A percentile compares a stretch with the other conserved stretches of the same genome.
Evolutionary conservation across 1,284 basidiomycete species (phyloP).

Genomic region (Sporisorium graminicola): DNA sequence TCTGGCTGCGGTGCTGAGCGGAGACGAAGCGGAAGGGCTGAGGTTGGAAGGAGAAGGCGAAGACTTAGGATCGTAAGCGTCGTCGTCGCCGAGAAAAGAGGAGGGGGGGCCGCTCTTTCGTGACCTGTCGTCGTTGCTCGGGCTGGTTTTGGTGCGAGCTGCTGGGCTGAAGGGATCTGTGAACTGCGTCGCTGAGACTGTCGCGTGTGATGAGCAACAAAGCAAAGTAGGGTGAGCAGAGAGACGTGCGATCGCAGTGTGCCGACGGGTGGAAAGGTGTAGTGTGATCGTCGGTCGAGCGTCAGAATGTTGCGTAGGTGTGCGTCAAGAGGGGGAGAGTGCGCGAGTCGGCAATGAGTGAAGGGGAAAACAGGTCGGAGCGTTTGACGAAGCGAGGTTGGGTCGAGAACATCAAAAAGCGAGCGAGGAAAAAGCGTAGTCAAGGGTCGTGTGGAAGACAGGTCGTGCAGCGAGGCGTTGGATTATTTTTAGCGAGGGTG

Average conservation of each 20-base stretch:
- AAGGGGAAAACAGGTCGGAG: not conserved
- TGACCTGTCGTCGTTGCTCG: conserved; percentile 16
- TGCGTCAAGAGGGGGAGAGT: not conserved
- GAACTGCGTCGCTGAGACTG: conserved; percentile 47
- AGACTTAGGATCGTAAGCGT: conserved; percentile 45
- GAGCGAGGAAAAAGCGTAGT: not conserved
- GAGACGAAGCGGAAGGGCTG: conserved; percentile 37
- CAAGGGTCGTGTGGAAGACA: conserved; percentile 8
- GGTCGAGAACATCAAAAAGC: conserved; percentile 1
- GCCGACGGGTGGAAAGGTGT: not conserved
- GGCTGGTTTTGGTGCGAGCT: conserved; percentile 31
- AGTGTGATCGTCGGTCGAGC: not conserved
- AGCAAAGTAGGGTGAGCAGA: not conserved
- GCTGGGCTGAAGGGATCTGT: conserved; percentile 46
- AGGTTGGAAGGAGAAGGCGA: conserved; percentile 31
- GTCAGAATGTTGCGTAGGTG: not conserved
- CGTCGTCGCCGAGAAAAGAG: conserved; percentile 37
- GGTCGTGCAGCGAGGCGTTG: conserved; percentile 3
- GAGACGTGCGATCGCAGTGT: not conserved
- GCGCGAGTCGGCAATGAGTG: not conserved
- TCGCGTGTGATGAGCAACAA: not conserved
- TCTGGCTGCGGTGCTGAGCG: conserved; percentile 26
- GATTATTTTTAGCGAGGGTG: not conserved
- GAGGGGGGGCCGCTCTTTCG: conserved; percentile 8
- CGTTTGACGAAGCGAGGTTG: conserved; percentile 6